Percentiles rank a stretch among this genome's conserved stretches.
These are phyloP conservation scores for Tolypocladium cylindrosporum DNA, from an alignment of 2,329 filamentous ascomycete genomes.

Conservation along the genomic window DNA sequence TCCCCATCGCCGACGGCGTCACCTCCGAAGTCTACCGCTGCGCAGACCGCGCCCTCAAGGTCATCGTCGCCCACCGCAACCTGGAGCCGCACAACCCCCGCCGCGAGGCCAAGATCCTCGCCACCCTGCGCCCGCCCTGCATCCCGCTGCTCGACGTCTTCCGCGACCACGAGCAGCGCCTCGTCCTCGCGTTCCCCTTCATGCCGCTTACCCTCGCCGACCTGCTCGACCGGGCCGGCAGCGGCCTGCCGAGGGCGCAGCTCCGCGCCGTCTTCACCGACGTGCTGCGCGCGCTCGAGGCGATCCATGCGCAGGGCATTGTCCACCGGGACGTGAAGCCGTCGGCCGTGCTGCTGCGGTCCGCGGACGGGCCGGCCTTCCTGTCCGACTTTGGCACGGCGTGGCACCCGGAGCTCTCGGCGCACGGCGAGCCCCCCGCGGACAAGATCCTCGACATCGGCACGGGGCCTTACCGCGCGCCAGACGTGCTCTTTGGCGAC, in stretches of 20 bases:
- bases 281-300: constrained; percentile 58
- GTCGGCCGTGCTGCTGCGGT: constrained; percentile 69
- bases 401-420: constrained; percentile 57
- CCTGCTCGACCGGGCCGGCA: constrained; percentile 44
- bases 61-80: constrained; percentile 65
- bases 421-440: constrained; percentile 53
- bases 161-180: constrained; percentile 55
- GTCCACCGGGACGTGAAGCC: constrained; percentile 94
- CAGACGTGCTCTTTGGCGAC: constrained; percentile 83
- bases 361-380: constrained; percentile 59
- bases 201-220: constrained; percentile 62
- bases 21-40: constrained; percentile 79
- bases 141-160: constrained; percentile 68
- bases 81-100: constrained; percentile 73
- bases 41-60: constrained; percentile 61
- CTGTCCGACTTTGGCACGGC: constrained; percentile 89
- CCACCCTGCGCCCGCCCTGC: constrained; percentile 41
- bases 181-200: constrained; percentile 80
- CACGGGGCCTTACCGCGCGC: constrained; percentile 82
- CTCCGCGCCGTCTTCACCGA: constrained; percentile 46
- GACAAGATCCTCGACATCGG: constrained; percentile 86
- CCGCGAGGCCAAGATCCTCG: constrained; percentile 69
- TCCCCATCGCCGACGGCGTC: constrained; percentile 53
- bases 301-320: constrained; percentile 65
- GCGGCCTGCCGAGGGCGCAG: constrained; percentile 16